Conservation (phyloP, 169 alveolate species). For the Cystoisospora suis region DNA sequence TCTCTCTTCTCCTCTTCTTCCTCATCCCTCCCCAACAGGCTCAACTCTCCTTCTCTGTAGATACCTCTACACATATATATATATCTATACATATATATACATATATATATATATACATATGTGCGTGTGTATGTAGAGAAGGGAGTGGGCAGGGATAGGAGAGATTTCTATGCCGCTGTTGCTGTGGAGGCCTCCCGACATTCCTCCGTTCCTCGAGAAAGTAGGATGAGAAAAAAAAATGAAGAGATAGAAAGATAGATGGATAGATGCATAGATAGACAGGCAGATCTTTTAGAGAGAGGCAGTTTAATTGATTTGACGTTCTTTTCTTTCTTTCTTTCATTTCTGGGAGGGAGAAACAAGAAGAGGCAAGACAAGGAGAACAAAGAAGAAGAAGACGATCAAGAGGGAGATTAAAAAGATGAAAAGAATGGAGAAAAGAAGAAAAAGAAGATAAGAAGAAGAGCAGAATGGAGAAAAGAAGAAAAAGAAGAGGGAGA, state of each 20-base stretch:
- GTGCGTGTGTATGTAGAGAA: background rate
- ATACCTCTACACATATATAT: no score
- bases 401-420: background rate
- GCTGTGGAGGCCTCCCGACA: background rate
- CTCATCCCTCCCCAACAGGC: no score
- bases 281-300: no score
- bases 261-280: no score
- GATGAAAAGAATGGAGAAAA: background rate
- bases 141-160: background rate
- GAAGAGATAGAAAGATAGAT: background rate
- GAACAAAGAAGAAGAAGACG: background rate
- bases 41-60: no score
- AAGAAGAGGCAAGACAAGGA: background rate
- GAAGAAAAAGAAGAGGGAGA: background rate
- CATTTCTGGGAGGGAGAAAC: background rate
- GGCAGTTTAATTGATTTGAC: no score
- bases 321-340: no score
- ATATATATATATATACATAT: no score
- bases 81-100: no score
- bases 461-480: background rate
- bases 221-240: background rate
- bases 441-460: background rate
- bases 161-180: background rate
- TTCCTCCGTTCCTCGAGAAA: background rate
- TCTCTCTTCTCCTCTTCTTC: no score